Percentiles rank a stretch among this genome's conserved stretches.
These are phyloP conservation scores for Monilinia polystroma DNA, from an alignment of 2,329 filamentous ascomycete species.

Conservation along the genomic window DNA sequence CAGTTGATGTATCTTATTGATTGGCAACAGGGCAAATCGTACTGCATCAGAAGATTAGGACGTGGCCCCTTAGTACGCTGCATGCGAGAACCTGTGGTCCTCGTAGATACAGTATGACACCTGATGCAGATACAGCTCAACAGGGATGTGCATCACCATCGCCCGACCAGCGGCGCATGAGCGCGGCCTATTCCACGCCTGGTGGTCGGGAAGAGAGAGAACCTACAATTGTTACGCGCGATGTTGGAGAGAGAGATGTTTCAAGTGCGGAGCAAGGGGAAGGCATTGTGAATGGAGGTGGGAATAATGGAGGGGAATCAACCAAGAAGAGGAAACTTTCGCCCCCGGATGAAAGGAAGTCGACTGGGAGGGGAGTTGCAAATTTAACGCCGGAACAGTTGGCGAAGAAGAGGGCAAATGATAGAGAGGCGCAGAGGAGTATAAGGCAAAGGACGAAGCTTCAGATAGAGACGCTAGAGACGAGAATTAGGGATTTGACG, in stretches of 20 bases:
- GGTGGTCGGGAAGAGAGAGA: constrained; percentile 9
- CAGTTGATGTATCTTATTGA: constrained; percentile 11
- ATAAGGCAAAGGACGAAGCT: constrained; percentile 85
- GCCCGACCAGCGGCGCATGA: constrained; percentile 8
- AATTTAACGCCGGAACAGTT: constrained; percentile 87
- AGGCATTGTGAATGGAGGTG: constrained; percentile 7
- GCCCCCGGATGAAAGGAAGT: background rate
- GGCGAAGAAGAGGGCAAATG: constrained; percentile 86
- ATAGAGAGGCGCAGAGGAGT: constrained; percentile 84
- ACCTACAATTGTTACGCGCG: background rate
- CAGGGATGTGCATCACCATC: constrained; percentile 14
- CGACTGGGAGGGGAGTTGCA: constrained; percentile 74
- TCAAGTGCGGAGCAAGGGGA: constrained; percentile 7
- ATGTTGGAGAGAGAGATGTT: background rate
- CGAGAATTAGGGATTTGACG: constrained; percentile 70
- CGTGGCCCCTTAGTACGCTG: constrained; percentile 1
- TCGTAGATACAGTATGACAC: constrained; percentile 31
- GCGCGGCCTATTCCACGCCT: background rate
- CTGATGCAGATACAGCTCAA: constrained; percentile 20
- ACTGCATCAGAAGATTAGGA: constrained; percentile 2
- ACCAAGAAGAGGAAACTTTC: constrained; percentile 10
- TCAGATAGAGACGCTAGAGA: constrained; percentile 78
- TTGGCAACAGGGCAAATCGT: background rate
- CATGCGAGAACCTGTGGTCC: constrained; percentile 29
- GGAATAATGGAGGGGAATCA: constrained; percentile 1